A percentile compares a stretch with the other conserved stretches of the same genome.
phyloP scores from a whole-genome alignment of 1,139 yeast genomes.

The Kodamaea suecica region DNA sequence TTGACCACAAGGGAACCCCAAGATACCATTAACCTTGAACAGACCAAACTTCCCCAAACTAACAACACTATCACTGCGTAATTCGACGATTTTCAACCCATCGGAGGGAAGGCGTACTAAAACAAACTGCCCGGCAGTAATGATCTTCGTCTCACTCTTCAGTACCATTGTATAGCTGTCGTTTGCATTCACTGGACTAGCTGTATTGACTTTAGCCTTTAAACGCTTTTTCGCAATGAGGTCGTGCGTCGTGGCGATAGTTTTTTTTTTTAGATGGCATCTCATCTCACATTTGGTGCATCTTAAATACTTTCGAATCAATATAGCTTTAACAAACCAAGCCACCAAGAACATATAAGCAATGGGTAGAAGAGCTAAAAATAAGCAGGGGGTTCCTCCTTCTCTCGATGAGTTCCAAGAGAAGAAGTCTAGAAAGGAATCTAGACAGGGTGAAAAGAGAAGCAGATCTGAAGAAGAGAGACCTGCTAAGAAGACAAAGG shows the following conservation, averaged over 20 bases:
- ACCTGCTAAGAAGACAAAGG: constrained; percentile 19
- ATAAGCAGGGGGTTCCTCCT: constrained; percentile 90
- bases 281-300: no score
- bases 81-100: constrained; percentile 65
- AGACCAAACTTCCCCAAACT: constrained; percentile 89
- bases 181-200: no score
- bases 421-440: constrained; percentile 35
- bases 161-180: no score
- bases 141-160: constrained; percentile 19
- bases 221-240: constrained; percentile 4
- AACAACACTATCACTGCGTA: constrained; percentile 57
- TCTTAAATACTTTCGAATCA: no score
- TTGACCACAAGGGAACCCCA: constrained; percentile 85
- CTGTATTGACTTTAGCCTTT: no score
- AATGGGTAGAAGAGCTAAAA: constrained; percentile 92
- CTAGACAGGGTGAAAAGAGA: constrained; percentile 22
- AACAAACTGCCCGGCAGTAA: constrained; percentile 53
- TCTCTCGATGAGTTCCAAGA: constrained; percentile 74
- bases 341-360: constrained; percentile 7
- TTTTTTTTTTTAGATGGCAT: no score
- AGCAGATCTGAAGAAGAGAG: constrained; percentile 10
- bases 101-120: constrained; percentile 79
- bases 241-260: constrained; percentile 5
- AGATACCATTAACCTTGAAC: constrained; percentile 67
- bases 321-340: no score